Evolutionary conservation across 139 green algal species (phyloP).

Genomic region (Penium margaritaceum): DNA sequence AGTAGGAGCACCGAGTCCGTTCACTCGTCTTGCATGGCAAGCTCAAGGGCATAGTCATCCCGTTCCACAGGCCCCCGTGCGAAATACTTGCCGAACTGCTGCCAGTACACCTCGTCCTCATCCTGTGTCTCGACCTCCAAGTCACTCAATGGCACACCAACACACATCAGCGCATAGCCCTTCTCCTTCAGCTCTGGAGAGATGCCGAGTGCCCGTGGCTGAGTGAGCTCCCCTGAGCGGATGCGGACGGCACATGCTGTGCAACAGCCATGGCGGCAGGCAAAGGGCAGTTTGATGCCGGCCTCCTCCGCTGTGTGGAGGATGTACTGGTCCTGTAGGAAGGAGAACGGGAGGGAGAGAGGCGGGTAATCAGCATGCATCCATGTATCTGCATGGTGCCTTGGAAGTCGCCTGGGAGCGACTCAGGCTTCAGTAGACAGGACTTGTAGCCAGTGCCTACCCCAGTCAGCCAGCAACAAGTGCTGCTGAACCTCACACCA

Average conservation of each 20-base stretch:
- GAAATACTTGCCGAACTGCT: slow-evolving; percentile 82
- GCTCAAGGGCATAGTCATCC: slow-evolving; percentile 82
- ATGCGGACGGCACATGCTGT: slow-evolving; percentile 88
- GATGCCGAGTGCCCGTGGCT: slow-evolving; percentile 69
- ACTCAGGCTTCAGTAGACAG: no score
- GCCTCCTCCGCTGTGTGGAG: slow-evolving; percentile 86
- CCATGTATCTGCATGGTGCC: no score
- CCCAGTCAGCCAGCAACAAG: no score
- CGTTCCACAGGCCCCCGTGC: slow-evolving; percentile 64
- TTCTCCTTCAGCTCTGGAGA: slow-evolving; percentile 55
- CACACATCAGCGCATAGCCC: slow-evolving; percentile 93
- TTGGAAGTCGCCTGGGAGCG: no score
- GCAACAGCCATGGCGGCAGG: slow-evolving; percentile 95
- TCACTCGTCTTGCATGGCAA: slow-evolving; percentile 78
- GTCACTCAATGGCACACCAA: slow-evolving; percentile 68
- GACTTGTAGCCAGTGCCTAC: no score
- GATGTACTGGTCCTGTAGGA: slow-evolving; percentile 79
- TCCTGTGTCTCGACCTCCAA: slow-evolving; percentile 67
- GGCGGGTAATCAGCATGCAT: no score
- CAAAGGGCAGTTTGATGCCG: slow-evolving; percentile 82
- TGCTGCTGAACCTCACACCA: no score
- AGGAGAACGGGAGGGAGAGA: no score
- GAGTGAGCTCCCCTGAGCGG: slow-evolving; percentile 60
- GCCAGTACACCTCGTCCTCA: slow-evolving; percentile 92
- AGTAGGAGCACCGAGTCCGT: no score